Percentiles rank a stretch among this genome's conserved stretches.
phyloP scores from a whole-genome alignment of 108 stramenopile species.

The Poteriospumella lacustris region DNA sequence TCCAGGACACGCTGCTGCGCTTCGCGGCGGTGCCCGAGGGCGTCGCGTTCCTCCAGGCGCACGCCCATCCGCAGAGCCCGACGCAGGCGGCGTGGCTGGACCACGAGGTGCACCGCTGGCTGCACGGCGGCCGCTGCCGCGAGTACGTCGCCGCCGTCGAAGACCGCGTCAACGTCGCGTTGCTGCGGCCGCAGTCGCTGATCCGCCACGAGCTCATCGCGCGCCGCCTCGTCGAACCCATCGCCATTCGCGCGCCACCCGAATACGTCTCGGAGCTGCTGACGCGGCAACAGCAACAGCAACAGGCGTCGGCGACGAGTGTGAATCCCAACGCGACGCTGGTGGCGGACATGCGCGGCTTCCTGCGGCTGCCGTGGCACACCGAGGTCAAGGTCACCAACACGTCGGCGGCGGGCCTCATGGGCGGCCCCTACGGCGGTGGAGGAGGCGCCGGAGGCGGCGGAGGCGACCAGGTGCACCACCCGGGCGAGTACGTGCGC shows the following conservation, averaged over 20 bases:
- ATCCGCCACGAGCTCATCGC: no score
- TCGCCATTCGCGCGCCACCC: not conserved
- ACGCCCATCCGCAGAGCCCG: no score
- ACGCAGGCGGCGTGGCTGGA: not conserved
- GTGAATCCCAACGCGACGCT: not conserved
- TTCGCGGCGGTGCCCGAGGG: constrained; percentile 17
- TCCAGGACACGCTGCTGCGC: not conserved
- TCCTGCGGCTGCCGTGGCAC: constrained; percentile 20
- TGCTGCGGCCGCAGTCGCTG: not conserved
- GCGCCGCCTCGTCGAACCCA: not conserved
- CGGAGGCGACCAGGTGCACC: no score
- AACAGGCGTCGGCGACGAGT: not conserved
- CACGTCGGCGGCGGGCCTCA: not conserved
- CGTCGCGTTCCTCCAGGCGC: not conserved
- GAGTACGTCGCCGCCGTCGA: constrained; percentile 12
- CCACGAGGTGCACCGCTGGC: not conserved
- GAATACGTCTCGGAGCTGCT: not conserved
- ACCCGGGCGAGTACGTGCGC: not conserved
- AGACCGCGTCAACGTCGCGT: not conserved
- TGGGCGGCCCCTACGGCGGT: not conserved
- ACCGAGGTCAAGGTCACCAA: constrained; percentile 7
- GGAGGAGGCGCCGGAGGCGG: no score
- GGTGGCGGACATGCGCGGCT: not conserved
- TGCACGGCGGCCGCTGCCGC: not conserved
- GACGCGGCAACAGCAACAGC: not conserved